phyloP scores from a whole-genome alignment of 257 asterid species.

The Capsicum chinense region DNA sequence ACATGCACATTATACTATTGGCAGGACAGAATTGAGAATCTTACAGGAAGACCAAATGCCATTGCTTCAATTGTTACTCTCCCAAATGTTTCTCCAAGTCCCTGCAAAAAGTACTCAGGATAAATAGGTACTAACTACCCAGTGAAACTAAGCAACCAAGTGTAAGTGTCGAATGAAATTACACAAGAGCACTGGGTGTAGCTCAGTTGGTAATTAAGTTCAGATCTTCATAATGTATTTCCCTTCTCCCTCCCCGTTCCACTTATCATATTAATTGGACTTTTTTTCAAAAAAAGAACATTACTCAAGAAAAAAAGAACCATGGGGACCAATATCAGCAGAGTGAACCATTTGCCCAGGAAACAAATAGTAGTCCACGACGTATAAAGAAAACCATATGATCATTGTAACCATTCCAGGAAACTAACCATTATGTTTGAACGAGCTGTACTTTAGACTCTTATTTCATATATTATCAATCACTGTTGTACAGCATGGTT shows the following conservation, averaged over 20 bases:
- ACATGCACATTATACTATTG: slow-evolving; percentile 8
- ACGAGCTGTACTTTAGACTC: neutral
- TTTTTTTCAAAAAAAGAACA: neutral
- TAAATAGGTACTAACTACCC: neutral
- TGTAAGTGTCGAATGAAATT: neutral
- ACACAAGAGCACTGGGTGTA: neutral
- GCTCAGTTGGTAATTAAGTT: neutral
- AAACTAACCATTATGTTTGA: slow-evolving; percentile 15
- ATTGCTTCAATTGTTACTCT: slow-evolving; percentile 98
- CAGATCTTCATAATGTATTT: neutral
- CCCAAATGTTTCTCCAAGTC: slow-evolving; percentile 97
- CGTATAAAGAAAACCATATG: neutral
- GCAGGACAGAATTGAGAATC: slow-evolving; percentile 35
- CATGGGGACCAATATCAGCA: slow-evolving; percentile 2
- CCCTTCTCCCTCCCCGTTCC: neutral
- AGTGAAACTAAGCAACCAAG: neutral
- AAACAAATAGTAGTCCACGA: neutral
- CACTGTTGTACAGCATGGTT: neutral
- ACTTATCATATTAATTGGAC: neutral
- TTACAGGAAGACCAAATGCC: slow-evolving; percentile 99
- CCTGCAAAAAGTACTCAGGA: slow-evolving; percentile 53
- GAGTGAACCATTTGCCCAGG: neutral
- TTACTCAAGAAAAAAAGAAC: neutral
- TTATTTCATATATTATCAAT: neutral
- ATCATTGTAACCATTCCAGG: slow-evolving; percentile 13